Evolutionary conservation across 129 eudicot species (phyloP).

Genomic region (Ambrosia trifida): DNA sequence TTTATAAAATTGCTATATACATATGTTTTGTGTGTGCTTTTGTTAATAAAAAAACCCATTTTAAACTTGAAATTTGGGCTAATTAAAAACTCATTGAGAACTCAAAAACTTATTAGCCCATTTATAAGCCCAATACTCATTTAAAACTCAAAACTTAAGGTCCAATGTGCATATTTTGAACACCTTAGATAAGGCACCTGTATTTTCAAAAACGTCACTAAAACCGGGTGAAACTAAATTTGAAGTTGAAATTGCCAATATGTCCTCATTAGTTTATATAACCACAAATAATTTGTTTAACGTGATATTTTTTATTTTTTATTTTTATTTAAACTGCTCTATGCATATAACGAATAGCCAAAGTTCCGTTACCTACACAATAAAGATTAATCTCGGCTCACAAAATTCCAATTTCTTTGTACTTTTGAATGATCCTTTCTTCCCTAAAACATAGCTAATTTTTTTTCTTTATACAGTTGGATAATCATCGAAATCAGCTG

Average conservation of each 20-base stretch:
- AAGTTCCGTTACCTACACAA: neutral
- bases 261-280: neutral
- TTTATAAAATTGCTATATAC: too few species aligned
- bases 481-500: conserved; percentile 88
- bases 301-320: neutral
- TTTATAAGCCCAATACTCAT: too few species aligned
- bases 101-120: too few species aligned
- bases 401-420: neutral
- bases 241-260: neutral
- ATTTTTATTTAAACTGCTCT: neutral
- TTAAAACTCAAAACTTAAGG: too few species aligned
- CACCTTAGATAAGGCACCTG: too few species aligned
- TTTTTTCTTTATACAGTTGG: conserved; percentile 53
- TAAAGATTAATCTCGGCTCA: neutral
- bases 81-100: too few species aligned
- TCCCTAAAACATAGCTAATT: neutral
- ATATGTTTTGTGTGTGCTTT: too few species aligned
- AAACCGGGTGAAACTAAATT: neutral
- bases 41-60: too few species aligned
- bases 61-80: too few species aligned
- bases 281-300: neutral
- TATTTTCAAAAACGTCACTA: too few species aligned
- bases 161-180: too few species aligned
- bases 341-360: neutral
- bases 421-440: neutral